A percentile compares a stretch with the other conserved stretches of the same genome.
These are phyloP conservation scores for Asterochloris erici DNA, from an alignment of 139 green algal genomes.

Conservation along the genomic window DNA sequence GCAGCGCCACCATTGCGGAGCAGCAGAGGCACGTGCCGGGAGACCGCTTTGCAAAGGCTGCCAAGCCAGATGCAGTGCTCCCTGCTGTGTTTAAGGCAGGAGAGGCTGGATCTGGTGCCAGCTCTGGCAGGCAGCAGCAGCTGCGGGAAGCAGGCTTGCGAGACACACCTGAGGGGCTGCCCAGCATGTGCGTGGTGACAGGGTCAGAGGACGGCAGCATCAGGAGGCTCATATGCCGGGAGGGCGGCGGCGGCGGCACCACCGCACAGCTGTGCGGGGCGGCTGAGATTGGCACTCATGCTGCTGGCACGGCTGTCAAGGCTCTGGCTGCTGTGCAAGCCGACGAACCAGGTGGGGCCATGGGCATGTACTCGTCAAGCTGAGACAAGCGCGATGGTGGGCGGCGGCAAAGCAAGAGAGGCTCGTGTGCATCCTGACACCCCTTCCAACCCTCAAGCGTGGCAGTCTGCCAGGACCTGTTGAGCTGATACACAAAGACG, in stretches of 20 bases:
- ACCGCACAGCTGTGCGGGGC: background rate
- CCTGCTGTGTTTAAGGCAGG: background rate
- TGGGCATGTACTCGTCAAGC: too few species aligned
- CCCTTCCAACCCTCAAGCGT: too few species aligned
- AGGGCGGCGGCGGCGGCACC: background rate
- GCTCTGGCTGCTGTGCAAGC: too few species aligned
- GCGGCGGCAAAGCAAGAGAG: too few species aligned
- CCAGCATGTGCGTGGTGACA: background rate
- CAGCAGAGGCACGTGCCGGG: background rate
- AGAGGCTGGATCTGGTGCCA: background rate
- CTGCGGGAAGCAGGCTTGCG: background rate
- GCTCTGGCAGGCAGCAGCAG: background rate
- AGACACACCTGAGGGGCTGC: background rate
- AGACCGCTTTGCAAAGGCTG: background rate
- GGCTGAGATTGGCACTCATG: background rate
- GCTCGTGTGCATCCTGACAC: too few species aligned
- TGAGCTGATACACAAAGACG: too few species aligned
- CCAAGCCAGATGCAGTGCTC: background rate
- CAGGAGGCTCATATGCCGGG: background rate
- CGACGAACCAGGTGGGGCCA: too few species aligned
- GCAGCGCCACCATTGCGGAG: background rate
- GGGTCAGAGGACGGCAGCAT: slow-evolving; percentile 17
- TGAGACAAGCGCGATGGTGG: too few species aligned
- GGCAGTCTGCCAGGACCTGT: too few species aligned
- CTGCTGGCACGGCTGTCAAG: slow-evolving; percentile 18